These are phyloP conservation scores for Akanthomyces uredinophilus DNA, from an alignment of 2,329 filamentous ascomycete species.

Conservation along the genomic window DNA sequence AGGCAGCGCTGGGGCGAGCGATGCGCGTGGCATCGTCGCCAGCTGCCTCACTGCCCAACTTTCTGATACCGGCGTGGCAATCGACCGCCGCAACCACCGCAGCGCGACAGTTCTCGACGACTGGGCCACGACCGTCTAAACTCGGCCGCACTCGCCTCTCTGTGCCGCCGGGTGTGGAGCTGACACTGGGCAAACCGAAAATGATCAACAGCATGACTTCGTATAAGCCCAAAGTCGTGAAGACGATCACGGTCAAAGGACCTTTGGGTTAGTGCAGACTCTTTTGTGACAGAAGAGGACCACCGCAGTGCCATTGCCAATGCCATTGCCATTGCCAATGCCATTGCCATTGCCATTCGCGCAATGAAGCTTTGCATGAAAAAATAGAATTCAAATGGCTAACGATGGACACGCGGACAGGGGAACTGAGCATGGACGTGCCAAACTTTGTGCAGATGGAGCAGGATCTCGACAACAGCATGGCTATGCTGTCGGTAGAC, in stretches of 20 bases:
- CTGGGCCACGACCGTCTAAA: constrained; percentile 65
- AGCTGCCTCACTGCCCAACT: constrained; percentile 57
- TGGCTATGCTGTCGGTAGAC: constrained; percentile 63
- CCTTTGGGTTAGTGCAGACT: constrained; percentile 60
- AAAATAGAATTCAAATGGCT: constrained; percentile 14
- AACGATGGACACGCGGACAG: constrained; percentile 34
- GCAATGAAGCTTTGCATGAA: not conserved
- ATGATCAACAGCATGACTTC: constrained; percentile 51
- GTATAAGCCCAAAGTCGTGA: constrained; percentile 56
- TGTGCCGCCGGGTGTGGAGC: constrained; percentile 76
- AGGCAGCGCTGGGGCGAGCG: constrained; percentile 55
- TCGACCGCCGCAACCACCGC: constrained; percentile 19
- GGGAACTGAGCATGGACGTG: constrained; percentile 71
- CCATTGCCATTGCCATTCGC: not conserved
- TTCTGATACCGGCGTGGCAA: constrained; percentile 69
- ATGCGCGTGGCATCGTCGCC: constrained; percentile 37
- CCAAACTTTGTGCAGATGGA: constrained; percentile 71
- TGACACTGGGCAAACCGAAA: constrained; percentile 62
- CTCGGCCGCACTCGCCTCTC: constrained; percentile 77
- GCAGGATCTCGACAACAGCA: constrained; percentile 58
- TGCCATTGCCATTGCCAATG: no score
- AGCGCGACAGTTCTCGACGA: constrained; percentile 61
- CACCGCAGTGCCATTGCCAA: not conserved
- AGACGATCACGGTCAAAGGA: constrained; percentile 70
- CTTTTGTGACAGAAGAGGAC: not conserved